These are phyloP conservation scores for Neurospora cerealis DNA, from an alignment of 495 filamentous ascomycete genomes.

Conservation along the genomic window DNA sequence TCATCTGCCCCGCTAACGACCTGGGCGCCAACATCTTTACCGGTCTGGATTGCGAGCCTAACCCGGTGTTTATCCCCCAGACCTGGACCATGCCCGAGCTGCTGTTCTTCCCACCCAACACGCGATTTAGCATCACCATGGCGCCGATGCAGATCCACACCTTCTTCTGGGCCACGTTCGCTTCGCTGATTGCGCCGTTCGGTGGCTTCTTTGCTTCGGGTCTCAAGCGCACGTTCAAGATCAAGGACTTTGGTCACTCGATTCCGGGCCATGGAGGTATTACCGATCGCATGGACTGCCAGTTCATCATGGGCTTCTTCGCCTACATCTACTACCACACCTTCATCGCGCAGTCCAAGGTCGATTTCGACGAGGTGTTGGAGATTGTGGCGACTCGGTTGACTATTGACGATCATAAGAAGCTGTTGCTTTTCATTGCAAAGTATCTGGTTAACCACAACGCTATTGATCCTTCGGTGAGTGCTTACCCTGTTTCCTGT, in stretches of 20 bases:
- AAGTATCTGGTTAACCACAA: slow-evolving; percentile 87
- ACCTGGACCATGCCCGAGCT: slow-evolving; percentile 71
- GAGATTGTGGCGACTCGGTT: slow-evolving; percentile 82
- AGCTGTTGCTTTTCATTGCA: slow-evolving; percentile 71
- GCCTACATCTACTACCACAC: slow-evolving; percentile 97
- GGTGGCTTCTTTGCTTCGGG: slow-evolving; percentile 98
- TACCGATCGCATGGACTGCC: slow-evolving; percentile 99
- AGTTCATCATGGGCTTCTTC: slow-evolving; percentile 99
- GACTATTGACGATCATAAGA: slow-evolving; percentile 73
- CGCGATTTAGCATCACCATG: slow-evolving; percentile 48
- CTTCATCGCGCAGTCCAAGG: slow-evolving; percentile 83
- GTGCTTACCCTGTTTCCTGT: background rate
- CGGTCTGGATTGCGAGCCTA: slow-evolving; percentile 85
- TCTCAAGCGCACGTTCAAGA: slow-evolving; percentile 97
- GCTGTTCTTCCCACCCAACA: slow-evolving; percentile 45
- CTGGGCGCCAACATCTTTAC: slow-evolving; percentile 87
- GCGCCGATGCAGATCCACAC: slow-evolving; percentile 94
- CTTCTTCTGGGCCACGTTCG: slow-evolving; percentile 82
- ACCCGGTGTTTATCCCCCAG: slow-evolving; percentile 79
- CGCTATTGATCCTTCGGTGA: slow-evolving; percentile 8
- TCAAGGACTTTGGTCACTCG: slow-evolving; percentile 98
- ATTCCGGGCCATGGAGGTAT: slow-evolving; percentile 98
- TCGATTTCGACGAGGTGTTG: slow-evolving; percentile 73
- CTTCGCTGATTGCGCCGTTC: slow-evolving; percentile 94
- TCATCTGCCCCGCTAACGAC: slow-evolving; percentile 96